These are phyloP conservation scores for Colletotrichum sp. DNA, from an alignment of 2,329 filamentous ascomycete species.

Conservation along the genomic window DNA sequence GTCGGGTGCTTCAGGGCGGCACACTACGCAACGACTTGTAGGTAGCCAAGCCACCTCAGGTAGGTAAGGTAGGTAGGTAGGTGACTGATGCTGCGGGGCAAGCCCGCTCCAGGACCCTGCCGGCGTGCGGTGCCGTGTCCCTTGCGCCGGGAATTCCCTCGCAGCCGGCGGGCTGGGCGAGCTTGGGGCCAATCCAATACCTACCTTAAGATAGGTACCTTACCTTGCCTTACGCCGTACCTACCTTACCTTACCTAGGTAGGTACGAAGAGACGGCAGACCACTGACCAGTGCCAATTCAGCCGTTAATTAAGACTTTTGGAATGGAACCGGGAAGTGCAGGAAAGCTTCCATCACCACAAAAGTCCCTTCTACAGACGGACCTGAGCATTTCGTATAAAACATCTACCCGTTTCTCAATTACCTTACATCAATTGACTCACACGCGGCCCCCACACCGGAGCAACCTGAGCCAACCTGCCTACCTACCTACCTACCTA, in stretches of 20 bases:
- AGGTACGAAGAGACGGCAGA: neutral
- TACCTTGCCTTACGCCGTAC: too few species aligned
- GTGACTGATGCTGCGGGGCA: neutral
- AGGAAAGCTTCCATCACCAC: neutral
- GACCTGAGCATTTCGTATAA: neutral
- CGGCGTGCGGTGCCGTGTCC: neutral
- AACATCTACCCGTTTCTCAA: neutral
- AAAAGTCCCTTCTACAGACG: neutral
- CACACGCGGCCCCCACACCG: neutral
- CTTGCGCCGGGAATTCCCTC: conserved; percentile 16
- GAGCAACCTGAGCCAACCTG: neutral
- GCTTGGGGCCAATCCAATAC: neutral
- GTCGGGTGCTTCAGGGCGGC: neutral
- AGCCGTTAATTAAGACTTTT: conserved; percentile 2
- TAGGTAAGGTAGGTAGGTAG: neutral
- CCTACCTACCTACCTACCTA: too few species aligned
- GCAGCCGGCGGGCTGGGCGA: neutral
- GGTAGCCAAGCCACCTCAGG: too few species aligned
- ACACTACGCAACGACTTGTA: neutral
- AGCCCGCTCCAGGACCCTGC: neutral
- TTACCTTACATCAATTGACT: conserved; percentile 1
- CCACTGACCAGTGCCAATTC: conserved; percentile 1
- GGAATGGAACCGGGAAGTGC: neutral
- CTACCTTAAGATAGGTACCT: neutral
- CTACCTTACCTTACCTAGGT: too few species aligned